Conservation (phyloP, 1,139 yeast species). For the Insectozyma bohioensis region DNA sequence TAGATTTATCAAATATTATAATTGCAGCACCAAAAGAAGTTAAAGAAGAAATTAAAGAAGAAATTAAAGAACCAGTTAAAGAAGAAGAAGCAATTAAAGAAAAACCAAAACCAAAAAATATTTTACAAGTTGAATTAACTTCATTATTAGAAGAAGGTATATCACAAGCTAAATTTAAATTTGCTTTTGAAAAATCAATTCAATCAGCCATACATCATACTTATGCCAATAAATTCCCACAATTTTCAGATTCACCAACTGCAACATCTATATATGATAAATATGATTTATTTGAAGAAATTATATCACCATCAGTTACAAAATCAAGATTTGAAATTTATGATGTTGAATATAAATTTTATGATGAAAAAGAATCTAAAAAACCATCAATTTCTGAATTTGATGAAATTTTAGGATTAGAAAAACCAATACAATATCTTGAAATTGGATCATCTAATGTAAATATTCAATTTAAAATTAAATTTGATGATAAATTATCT, state of each 20-base stretch:
- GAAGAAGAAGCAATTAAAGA: conserved; percentile 10
- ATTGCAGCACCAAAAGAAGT: conserved; percentile 40
- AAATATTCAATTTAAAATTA: conserved; percentile 48
- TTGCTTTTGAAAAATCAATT: conserved; percentile 32
- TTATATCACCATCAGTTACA: conserved; percentile 57
- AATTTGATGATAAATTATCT: conserved; percentile 30
- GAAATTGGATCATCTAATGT: conserved; percentile 21
- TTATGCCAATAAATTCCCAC: conserved; percentile 45
- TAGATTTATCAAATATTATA: conserved; percentile 76
- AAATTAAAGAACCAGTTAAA: conserved; percentile 4
- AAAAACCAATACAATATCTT: conserved; percentile 3
- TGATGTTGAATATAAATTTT: conserved; percentile 30
- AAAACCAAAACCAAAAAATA: conserved; percentile 30
- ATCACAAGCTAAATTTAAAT: conserved; percentile 28
- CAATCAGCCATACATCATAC: conserved; percentile 34
- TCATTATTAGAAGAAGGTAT: conserved; percentile 28
- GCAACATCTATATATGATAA: conserved; percentile 21
- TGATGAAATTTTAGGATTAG: conserved; percentile 50
- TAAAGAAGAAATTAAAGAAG: conserved; percentile 13
- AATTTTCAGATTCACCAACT: conserved; percentile 47
- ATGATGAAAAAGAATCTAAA: conserved; percentile 13
- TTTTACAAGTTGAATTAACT: conserved; percentile 26
- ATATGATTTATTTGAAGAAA: conserved; percentile 66
- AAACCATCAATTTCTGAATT: conserved; percentile 22
- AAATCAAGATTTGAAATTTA: conserved; percentile 55